Percentiles rank a stretch among this genome's conserved stretches.
phyloP scores from a whole-genome alignment of 352 stramenopile species.

The Peronosclerospora sorghi region DNA sequence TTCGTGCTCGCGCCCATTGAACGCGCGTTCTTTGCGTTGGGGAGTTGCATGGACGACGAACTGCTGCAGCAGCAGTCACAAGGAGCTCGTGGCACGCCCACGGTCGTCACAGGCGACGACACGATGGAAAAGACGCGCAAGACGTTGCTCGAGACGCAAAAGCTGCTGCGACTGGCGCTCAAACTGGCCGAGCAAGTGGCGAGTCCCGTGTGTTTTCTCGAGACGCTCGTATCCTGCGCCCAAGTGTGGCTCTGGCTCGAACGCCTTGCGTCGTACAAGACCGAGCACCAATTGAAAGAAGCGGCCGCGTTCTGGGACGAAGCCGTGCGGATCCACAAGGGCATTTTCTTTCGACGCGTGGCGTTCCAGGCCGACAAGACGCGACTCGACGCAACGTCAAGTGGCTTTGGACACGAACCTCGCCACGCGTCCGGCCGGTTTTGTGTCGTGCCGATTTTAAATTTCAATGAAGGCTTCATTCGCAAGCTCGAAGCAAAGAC shows the following conservation, averaged over 20 bases:
- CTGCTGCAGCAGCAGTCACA: slow-evolving; percentile 30
- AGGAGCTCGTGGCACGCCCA: no score
- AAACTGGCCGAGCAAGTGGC: slow-evolving; percentile 57
- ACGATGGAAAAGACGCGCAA: slow-evolving; percentile 54
- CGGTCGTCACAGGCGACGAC: no score
- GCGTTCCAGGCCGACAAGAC: slow-evolving; percentile 49
- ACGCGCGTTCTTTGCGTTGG: slow-evolving; percentile 56
- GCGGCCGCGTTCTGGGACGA: slow-evolving; percentile 72
- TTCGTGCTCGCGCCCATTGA: slow-evolving; percentile 59
- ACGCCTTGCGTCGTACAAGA: slow-evolving; percentile 65
- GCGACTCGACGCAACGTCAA: background rate
- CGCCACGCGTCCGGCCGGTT: no score
- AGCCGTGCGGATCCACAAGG: slow-evolving; percentile 59
- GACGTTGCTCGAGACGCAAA: slow-evolving; percentile 48
- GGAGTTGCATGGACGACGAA: slow-evolving; percentile 62
- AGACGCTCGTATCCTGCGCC: slow-evolving; percentile 45
- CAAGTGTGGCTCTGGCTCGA: slow-evolving; percentile 78
- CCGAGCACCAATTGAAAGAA: slow-evolving; percentile 64
- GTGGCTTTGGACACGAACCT: no score
- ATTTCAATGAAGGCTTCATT: slow-evolving; percentile 75
- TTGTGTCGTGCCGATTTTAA: slow-evolving; percentile 68
- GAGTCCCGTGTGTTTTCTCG: slow-evolving; percentile 42
- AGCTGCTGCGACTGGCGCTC: slow-evolving; percentile 51
- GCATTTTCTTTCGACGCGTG: slow-evolving; percentile 67
- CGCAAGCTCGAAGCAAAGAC: slow-evolving; percentile 52